These are phyloP conservation scores for Rheum nobile DNA, from an alignment of 148 eudicot species.

Conservation along the genomic window DNA sequence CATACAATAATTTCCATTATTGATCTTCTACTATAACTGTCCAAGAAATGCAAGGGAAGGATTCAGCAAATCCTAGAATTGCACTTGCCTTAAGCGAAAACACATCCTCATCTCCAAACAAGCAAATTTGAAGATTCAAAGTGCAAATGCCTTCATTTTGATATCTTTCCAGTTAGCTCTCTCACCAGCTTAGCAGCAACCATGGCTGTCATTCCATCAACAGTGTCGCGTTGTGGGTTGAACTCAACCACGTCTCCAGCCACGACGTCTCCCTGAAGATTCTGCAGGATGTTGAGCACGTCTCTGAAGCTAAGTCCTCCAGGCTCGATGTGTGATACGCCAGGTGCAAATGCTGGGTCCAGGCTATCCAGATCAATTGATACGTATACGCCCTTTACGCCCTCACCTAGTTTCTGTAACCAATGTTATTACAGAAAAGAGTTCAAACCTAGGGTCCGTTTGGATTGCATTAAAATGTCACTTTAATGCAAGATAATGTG, in stretches of 20 bases:
- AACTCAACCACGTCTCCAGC: conserved; percentile 96
- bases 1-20: not conserved
- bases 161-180: conserved; percentile 80
- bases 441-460: not conserved
- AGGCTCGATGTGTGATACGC: conserved; percentile 91
- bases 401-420: conserved; percentile 89
- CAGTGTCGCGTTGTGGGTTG: conserved; percentile 95
- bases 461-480: no score
- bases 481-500: no score
- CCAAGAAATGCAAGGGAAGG: not conserved
- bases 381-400: conserved; percentile 84
- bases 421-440: not conserved
- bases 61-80: not conserved
- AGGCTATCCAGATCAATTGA: conserved; percentile 84
- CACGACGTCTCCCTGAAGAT: conserved; percentile 77
- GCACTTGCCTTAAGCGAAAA: not conserved
- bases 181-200: conserved; percentile 93
- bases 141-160: conserved; percentile 29
- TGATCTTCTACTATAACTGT: not conserved
- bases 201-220: conserved; percentile 97
- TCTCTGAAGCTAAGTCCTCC: conserved; percentile 96
- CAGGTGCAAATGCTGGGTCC: conserved; percentile 96
- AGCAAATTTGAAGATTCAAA: not conserved
- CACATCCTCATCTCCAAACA: not conserved
- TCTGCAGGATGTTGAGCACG: conserved; percentile 81